Evolutionary conservation across 2,329 filamentous ascomycete species (phyloP).

Genomic region (Diaporthe helianthi): DNA sequence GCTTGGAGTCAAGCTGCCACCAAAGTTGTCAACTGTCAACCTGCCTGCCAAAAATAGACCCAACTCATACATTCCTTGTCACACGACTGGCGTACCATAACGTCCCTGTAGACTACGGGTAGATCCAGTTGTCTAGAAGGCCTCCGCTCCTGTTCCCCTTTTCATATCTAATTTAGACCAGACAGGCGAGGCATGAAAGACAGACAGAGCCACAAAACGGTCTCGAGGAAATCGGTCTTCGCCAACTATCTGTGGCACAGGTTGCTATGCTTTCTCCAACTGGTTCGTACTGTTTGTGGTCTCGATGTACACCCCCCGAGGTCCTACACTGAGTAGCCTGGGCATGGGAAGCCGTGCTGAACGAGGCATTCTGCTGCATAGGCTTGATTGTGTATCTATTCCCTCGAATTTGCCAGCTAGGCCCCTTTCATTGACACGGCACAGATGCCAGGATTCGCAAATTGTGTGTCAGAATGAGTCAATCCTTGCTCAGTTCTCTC

Average conservation of each 20-base stretch:
- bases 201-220: background rate
- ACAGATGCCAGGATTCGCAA: background rate
- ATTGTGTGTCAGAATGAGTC: background rate
- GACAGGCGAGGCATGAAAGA: background rate
- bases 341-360: background rate
- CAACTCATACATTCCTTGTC: background rate
- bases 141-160: background rate
- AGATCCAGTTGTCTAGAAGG: background rate
- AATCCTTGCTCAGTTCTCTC: conserved; percentile 38
- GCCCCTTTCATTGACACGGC: background rate
- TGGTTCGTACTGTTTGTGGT: background rate
- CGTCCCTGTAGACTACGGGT: background rate
- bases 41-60: conserved; percentile 20
- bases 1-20: conserved; percentile 10
- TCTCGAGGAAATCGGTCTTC: background rate
- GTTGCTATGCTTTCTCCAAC: background rate
- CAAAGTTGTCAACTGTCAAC: conserved; percentile 3
- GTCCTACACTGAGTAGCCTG: background rate
- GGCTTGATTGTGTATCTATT: background rate
- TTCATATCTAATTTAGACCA: background rate
- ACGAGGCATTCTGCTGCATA: background rate
- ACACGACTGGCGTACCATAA: background rate
- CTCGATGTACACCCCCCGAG: background rate
- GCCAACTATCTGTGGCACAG: background rate
- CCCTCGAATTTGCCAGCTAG: background rate